A percentile compares a stretch with the other conserved stretches of the same genome.
Conservation (phyloP, 371 early-diverging fungal genomes). For the Rhizomucor miehei region DNA sequence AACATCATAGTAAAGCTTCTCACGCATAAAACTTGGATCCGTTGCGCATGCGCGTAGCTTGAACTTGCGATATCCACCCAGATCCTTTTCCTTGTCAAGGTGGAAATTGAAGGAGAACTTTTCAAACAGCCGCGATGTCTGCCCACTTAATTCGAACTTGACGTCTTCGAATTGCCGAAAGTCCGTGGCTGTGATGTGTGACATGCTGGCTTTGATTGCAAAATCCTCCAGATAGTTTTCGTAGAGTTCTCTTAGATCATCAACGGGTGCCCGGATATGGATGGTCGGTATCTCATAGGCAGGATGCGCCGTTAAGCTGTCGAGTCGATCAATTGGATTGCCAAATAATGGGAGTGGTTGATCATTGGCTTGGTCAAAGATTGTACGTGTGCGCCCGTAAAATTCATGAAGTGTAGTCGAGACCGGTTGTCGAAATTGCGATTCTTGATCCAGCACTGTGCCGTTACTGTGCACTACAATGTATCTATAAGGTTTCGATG, state of each 20-base stretch:
- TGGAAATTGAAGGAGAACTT: constrained; percentile 29
- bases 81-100: constrained; percentile 13
- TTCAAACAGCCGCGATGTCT: constrained; percentile 30
- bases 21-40: constrained; percentile 51
- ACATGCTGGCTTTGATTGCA: constrained; percentile 21
- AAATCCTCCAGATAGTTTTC: constrained; percentile 25
- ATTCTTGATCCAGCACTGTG: constrained; percentile 16
- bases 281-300: constrained; percentile 16
- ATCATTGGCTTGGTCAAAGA: background rate
- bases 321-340: constrained; percentile 1
- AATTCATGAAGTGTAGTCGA: constrained; percentile 14
- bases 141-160: constrained; percentile 23
- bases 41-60: constrained; percentile 35
- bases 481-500: constrained; percentile 19
- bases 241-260: constrained; percentile 14
- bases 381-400: constrained; percentile 10
- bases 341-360: background rate
- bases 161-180: constrained; percentile 9
- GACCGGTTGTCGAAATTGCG: constrained; percentile 15
- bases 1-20: constrained; percentile 51
- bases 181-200: constrained; percentile 21
- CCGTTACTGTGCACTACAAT: constrained; percentile 11
- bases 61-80: constrained; percentile 31
- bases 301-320: constrained; percentile 10
- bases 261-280: constrained; percentile 17